These are phyloP conservation scores for Agaricus bisporus DNA, from an alignment of 768 basidiomycete genomes.

Conservation along the genomic window DNA sequence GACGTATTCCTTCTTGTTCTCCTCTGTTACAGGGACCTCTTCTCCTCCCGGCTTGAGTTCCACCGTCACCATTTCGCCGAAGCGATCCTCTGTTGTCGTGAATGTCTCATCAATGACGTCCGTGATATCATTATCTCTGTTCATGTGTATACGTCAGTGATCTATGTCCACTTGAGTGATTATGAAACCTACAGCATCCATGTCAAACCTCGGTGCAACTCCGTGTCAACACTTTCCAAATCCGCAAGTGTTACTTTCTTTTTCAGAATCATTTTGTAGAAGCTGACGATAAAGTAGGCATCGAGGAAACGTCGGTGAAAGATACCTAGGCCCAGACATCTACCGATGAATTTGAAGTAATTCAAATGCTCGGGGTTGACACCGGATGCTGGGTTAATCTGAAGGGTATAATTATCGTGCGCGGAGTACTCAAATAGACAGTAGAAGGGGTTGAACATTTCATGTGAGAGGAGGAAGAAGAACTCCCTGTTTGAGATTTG, in stretches of 20 bases:
- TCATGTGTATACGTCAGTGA: not conserved
- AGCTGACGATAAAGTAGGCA: constrained; percentile 98
- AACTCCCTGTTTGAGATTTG: constrained; percentile 67
- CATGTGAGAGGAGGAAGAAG: constrained; percentile 98
- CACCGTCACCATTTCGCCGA: constrained; percentile 96
- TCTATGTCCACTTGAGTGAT: constrained; percentile 8
- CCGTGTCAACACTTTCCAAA: constrained; percentile 94
- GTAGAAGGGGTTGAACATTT: constrained; percentile 99
- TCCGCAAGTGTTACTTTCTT: constrained; percentile 95
- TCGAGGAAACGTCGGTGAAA: constrained; percentile 99
- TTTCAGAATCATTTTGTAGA: constrained; percentile 99
- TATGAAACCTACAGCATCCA: constrained; percentile 88
- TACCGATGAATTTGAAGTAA: constrained; percentile 99
- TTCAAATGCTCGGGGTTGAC: constrained; percentile 99
- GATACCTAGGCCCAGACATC: constrained; percentile 91
- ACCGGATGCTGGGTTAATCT: constrained; percentile 97
- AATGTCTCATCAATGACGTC: constrained; percentile 98
- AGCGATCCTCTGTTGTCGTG: constrained; percentile 93
- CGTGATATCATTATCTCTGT: constrained; percentile 95
- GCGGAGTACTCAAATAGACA: constrained; percentile 99
- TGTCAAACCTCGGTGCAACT: constrained; percentile 88
- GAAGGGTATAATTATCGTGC: constrained; percentile 99
- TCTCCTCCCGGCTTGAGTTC: constrained; percentile 88
- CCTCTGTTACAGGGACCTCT: constrained; percentile 85
- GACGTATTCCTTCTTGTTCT: constrained; percentile 99